Evolutionary conservation across 148 eudicot species (phyloP), one percentile per base, ranked within the genome.

Genomic region (Chenopodium album): DNA sequence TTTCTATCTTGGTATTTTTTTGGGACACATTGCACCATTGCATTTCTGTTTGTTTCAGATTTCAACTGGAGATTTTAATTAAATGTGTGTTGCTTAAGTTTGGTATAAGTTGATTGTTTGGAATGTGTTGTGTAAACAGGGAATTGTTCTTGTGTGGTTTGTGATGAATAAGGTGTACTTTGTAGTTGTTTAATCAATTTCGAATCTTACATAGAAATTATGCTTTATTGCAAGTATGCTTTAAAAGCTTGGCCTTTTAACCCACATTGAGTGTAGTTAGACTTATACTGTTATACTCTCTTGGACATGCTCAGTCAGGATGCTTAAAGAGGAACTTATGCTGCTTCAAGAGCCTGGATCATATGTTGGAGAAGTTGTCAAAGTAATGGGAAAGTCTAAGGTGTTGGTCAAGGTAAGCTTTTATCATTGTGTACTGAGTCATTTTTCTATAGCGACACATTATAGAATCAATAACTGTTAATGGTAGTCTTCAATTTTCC

Each of bases 281-380:
- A 67, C 29, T 76, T 32, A 68, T 56, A 5, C 44, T 12, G 62
- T 16, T 56, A 17, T 41, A 54, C 75, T 23, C 41, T 41, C 59
- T 10, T 76, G 11, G 26, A 67, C 47, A 20, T 73, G 11, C 29
- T 31, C 82, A 85, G 89, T 85, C 17, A 73, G 89, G 73, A 83
- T 79, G 79, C 82, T 87, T 7, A 89, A 89, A 85, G 92, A 89
- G 81, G 92, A 89, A 80, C 77, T 88, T 50, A 85, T 83, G 79
- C 80, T 89, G 20, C 92, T 89, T 75, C 92, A 89, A 67, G 92
- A 89, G 71, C 90, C 92, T 66, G 92, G 92, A 22, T 89, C 92
- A 79, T 89, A 89, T 85, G 92, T 89, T 76, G 92, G 92, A 66
- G 92, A 89, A 85, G 92, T 89, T 28, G 92, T 89, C 75, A 89